phyloP scores from a whole-genome alignment of 2,329 filamentous ascomycete genomes.

The Scleromitrula shiraiana region DNA sequence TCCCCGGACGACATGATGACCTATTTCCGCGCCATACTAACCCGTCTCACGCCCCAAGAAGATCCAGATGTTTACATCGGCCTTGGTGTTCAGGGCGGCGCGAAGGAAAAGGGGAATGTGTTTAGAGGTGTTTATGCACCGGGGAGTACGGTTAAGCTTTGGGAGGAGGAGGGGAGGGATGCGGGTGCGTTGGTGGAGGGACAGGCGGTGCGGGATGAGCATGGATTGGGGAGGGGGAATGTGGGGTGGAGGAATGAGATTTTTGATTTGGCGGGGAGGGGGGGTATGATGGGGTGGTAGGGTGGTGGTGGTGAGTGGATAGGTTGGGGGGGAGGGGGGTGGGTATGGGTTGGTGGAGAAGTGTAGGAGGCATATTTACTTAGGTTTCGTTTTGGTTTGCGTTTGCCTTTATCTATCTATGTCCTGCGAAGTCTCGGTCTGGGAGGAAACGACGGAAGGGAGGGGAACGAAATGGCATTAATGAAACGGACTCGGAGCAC shows the following conservation, averaged over 20 bases:
- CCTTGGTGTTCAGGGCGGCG: constrained; percentile 56
- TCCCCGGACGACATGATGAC: constrained; percentile 72
- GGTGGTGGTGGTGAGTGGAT: background rate
- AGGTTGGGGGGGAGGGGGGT: background rate
- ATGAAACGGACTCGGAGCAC: no score
- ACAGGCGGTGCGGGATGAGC: constrained; percentile 37
- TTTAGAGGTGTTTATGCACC: constrained; percentile 85
- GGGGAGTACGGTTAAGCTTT: constrained; percentile 81
- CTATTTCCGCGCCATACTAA: constrained; percentile 75
- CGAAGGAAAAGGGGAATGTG: constrained; percentile 48
- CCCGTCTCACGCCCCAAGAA: constrained; percentile 61
- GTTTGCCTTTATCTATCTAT: no score
- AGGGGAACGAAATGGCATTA: no score
- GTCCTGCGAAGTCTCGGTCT: no score
- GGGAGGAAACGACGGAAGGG: no score
- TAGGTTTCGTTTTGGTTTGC: no score
- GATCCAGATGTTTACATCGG: constrained; percentile 71
- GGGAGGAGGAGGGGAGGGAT: constrained; percentile 68
- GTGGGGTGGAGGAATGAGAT: constrained; percentile 75
- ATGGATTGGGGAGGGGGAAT: no score
- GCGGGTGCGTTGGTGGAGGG: constrained; percentile 71
- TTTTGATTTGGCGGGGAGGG: constrained; percentile 46
- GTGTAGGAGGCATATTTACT: no score
- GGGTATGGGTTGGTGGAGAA: no score
- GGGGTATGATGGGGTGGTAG: background rate